Percentiles rank a stretch among this genome's conserved stretches.
Evolutionary conservation across 331 rosid species (phyloP).

Genomic region (Malus hybrid): DNA sequence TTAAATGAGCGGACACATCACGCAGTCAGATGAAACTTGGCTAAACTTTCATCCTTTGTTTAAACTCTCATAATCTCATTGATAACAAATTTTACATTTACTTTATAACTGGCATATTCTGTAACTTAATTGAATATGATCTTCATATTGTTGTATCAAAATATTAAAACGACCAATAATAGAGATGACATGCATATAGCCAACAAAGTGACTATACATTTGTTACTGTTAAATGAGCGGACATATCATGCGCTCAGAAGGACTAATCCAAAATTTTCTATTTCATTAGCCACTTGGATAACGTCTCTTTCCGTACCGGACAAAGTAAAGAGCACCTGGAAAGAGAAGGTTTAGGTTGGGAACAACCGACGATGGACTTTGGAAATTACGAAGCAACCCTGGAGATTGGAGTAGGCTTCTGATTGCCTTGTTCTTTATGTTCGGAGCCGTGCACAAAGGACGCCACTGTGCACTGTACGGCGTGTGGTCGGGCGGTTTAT

Average conservation of each 20-base stretch:
- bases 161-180: no score
- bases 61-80: no score
- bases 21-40: no score
- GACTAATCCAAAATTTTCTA: no score
- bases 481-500: background rate
- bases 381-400: slow-evolving; percentile 17
- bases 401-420: background rate
- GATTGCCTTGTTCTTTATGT: background rate
- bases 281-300: background rate
- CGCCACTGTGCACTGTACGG: background rate
- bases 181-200: no score
- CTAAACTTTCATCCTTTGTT: no score
- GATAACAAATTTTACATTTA: no score
- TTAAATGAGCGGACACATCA: background rate
- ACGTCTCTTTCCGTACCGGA: slow-evolving; percentile 27
- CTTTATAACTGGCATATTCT: fast-evolving
- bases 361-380: slow-evolving; percentile 17
- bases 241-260: background rate
- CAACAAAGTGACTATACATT: no score
- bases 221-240: no score
- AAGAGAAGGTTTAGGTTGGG: slow-evolving; percentile 9
- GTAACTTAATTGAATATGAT: no score
- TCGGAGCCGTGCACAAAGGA: background rate
- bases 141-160: no score
- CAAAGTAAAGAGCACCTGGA: slow-evolving; percentile 23